Evolutionary conservation across 306 rosid genomes (phyloP), one percentile per base, ranked within the genome.

Genomic region (Styphnolobium japonicum): DNA sequence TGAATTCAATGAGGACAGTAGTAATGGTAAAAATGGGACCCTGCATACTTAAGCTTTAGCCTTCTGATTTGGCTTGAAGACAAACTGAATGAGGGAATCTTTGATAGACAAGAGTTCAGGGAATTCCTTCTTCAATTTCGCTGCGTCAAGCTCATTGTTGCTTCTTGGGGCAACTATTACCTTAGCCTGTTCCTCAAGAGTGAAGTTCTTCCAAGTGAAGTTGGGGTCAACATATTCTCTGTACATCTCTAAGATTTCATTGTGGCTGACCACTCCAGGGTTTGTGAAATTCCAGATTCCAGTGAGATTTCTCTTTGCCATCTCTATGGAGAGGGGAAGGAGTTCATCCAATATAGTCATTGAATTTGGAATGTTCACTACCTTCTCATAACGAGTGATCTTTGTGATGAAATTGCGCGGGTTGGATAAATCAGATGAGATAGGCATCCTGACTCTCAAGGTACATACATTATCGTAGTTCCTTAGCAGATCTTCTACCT

Each of bases 261-360:
- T 92, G 87, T 92, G 97, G 88, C 96, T 94, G 37, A 92, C 98
- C 64, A 92, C 98, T 58, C 98, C 97, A 0, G 97, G 96, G 83
- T 94, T 94, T 0, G 97, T 92, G 92, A 94, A 94, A 89, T 94
- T 94, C 94, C 96, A 92, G 21, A 90, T 84, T 64, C 82, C 98
- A 2, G 93, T 90, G 55, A 92, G 96, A 48, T 94, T 90, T 39
- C 97, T 90, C 92, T 94, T 94, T 0, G 96, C 97, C 97, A 94
- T 92, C 81, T 90, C 94, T 0, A 94, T 84, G 4, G 97, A 94
- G 60, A 94, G 83, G 1, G 98, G 98, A 16, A 94, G 98, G 14
- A 94, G 97, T 57, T 94, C 98, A 27, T 94, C 97, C 87, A 94
- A 80, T 79, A 94, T 86, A 0, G 94, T 92, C 98, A 94, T 94